Evolutionary conservation across 345 rosid genomes (phyloP), one percentile per base, ranked within the genome.

Genomic region (Hevea brasiliensis): DNA sequence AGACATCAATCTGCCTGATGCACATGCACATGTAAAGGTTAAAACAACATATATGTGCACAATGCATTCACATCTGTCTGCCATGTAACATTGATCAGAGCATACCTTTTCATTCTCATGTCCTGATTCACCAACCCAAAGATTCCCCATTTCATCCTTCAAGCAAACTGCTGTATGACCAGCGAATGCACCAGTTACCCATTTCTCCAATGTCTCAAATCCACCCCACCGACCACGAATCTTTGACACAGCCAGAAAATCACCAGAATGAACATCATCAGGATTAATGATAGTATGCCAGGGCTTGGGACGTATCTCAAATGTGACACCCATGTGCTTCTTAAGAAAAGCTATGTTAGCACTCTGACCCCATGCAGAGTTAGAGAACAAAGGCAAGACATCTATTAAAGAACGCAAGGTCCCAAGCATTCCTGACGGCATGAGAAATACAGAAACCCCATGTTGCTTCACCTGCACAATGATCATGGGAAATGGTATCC

Each of bases 101-200:
- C 56, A 68, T 65, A 92, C 97, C 97, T 94, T 91, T 67, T 95
- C 98, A 81, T 95, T 95, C 88, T 92, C 98, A 40, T 95, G 99
- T 45, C 98, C 99, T 0, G 99, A 95, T 87, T 95, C 99, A 75
- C 96, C 99, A 85, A 95, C 99, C 99, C 99, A 95, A 61, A 95
- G 93, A 74, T 91, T 89, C 67, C 97, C 98, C 73, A 75, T 69
- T 67, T 87, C 90, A 86, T 95, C 99, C 82, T 91, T 91, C 86
- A 95, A 82, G 85, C 99, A 95, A 79, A 95, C 99, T 24, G 99
- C 94, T 14, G 99, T 92, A 53, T 95, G 99, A 80, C 99, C 99
- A 77, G 99, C 98, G 79, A 90, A 95, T 67, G 99, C 98, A 23
- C 99, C 99, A 14, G 97, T 95, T 50, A 95, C 98, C 99, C 99